A percentile compares a stretch with the other conserved stretches of the same genome.
These are phyloP conservation scores for Starmerella sirachaensis DNA, from an alignment of 805 yeast genomes.

Conservation along the genomic window DNA sequence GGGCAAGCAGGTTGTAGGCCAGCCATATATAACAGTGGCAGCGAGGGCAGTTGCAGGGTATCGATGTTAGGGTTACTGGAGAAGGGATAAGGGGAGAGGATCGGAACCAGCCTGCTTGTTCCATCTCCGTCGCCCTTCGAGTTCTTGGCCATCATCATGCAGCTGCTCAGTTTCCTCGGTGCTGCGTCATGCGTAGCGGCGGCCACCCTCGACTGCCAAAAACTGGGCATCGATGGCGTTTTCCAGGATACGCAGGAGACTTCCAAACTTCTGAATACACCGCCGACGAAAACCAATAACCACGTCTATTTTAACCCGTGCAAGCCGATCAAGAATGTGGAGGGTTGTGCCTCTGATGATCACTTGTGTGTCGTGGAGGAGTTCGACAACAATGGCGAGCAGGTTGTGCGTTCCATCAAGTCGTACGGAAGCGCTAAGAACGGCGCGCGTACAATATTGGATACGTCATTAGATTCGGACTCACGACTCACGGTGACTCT, in stretches of 20 bases:
- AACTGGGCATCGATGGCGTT: background rate
- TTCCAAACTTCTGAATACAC: slow-evolving; percentile 42
- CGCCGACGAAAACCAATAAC: slow-evolving; percentile 56
- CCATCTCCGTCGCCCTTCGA: too few relatives aligned
- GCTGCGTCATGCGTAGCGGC: too few relatives aligned
- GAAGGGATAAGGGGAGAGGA: too few relatives aligned
- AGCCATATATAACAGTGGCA: too few relatives aligned
- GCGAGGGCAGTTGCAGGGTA: too few relatives aligned
- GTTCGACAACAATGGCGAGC: slow-evolving; percentile 39
- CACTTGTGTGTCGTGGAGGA: slow-evolving; percentile 68
- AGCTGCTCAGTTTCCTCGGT: too few relatives aligned
- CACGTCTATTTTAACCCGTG: slow-evolving; percentile 67
- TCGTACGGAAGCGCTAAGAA: background rate
- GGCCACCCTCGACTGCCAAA: slow-evolving; percentile 2
- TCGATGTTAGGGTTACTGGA: too few relatives aligned
- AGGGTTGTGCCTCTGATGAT: slow-evolving; percentile 53
- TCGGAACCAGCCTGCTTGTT: too few relatives aligned
- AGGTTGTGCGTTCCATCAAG: background rate
- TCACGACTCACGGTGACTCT: too few relatives aligned
- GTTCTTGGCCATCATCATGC: too few relatives aligned
- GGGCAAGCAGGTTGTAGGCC: too few relatives aligned
- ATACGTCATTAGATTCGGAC: background rate
- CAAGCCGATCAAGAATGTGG: slow-evolving; percentile 33
- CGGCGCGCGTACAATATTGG: too few relatives aligned
- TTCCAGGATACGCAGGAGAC: slow-evolving; percentile 19